phyloP scores from a whole-genome alignment of 176 grass and related monocot species.

The Carex cristatella region DNA sequence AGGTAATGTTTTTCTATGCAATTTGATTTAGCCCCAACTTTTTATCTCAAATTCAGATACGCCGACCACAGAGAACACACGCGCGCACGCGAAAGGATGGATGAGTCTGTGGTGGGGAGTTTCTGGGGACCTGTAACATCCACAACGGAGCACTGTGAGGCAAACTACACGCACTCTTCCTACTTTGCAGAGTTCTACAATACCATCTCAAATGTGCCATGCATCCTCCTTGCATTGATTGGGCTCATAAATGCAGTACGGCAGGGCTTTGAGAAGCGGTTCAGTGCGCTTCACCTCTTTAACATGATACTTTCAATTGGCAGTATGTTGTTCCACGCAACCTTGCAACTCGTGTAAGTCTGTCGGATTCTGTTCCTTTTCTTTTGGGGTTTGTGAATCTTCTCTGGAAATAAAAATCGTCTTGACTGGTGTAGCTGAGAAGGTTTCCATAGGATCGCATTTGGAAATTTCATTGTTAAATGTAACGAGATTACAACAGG shows the following conservation, averaged over 20 bases:
- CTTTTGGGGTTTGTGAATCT: background rate
- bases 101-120: constrained; percentile 57
- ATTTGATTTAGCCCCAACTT: background rate
- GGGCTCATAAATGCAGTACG: constrained; percentile 57
- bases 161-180: constrained; percentile 54
- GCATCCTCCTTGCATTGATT: constrained; percentile 59
- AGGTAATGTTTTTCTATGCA: background rate
- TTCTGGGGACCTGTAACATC: constrained; percentile 90
- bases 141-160: constrained; percentile 63
- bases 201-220: constrained; percentile 64
- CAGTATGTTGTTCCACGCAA: constrained; percentile 81
- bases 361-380: background rate
- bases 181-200: constrained; percentile 89
- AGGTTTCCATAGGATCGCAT: background rate
- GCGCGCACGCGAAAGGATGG: constrained; percentile 30
- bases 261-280: constrained; percentile 78
- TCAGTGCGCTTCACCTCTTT: constrained; percentile 69
- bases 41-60: constrained; percentile 6
- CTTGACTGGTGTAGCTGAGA: too few species aligned
- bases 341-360: constrained; percentile 76
- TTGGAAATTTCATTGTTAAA: background rate
- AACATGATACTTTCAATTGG: constrained; percentile 83
- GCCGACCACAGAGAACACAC: background rate
- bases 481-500: background rate
- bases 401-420: background rate